A percentile compares a stretch with the other conserved stretches of the same genome.
These are phyloP conservation scores for Stephania cephalantha DNA, from an alignment of 164 flowering plant species.

Conservation along the genomic window DNA sequence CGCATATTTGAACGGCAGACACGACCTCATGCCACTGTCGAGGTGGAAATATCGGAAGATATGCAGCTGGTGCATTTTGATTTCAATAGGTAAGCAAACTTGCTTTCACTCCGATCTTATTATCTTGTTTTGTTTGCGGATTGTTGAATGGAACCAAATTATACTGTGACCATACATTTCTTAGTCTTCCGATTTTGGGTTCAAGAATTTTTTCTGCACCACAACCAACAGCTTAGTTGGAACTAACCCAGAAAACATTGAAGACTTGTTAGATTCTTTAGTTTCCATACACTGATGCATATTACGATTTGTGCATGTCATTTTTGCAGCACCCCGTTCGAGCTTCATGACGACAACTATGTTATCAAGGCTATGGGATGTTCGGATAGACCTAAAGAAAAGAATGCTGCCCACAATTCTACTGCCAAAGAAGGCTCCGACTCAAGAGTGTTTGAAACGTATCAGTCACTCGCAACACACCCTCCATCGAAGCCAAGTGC, in stretches of 20 bases:
- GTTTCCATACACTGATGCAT: not conserved
- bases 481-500: constrained; percentile 34
- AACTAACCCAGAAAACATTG: not conserved
- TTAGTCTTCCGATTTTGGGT: not conserved
- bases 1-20: constrained; percentile 42
- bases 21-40: constrained; percentile 96
- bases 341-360: constrained; percentile 93
- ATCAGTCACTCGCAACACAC: constrained; percentile 30
- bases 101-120: not conserved
- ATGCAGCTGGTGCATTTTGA: constrained; percentile 99
- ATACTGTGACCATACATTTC: not conserved
- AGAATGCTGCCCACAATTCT: constrained; percentile 25
- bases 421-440: constrained; percentile 48
- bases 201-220: not conserved
- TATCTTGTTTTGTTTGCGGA: not conserved
- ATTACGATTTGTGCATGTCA: not conserved
- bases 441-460: constrained; percentile 42
- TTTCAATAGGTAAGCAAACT: constrained; percentile 63
- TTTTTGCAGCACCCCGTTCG: constrained; percentile 88
- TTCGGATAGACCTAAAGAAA: constrained; percentile 35
- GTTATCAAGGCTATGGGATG: constrained; percentile 91
- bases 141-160: not conserved
- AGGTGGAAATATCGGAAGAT: constrained; percentile 97
- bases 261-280: not conserved
- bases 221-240: not conserved